Evolutionary conservation across 2,329 filamentous ascomycete species (phyloP), one percentile per base, ranked within the genome.

Genomic region (Colletotrichum noveboracense): DNA sequence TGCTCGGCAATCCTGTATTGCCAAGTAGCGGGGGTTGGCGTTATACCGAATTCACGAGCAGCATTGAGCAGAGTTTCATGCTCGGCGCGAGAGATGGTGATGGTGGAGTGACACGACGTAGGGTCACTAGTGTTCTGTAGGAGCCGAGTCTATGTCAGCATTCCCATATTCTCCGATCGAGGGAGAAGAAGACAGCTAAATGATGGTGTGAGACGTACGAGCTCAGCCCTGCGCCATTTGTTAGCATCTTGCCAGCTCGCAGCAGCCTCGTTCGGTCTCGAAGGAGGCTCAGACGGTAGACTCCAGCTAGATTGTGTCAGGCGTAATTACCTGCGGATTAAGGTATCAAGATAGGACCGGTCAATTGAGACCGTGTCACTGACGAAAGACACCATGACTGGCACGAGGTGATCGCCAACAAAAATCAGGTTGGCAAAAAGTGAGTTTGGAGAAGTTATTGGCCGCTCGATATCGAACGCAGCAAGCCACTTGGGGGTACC

Each of bases 21-120:
- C 13, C 14, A 58, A 13, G n/a, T 16, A 28, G 13, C 43, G 26
- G 14, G 8, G 69, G 73, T 28, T 16, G 38, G 36, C n/a, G n/a
- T 60, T 86, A 77, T 87, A 93, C 91, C 85, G 80, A 92, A 93
- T 82, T 92, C 88, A 75, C 85, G 86, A 66, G 87, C 85, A 70
- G 79, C 77, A 72, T 88, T 82, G 78, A 92, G 87, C 76, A 95
- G 86, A 65, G 82, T 83, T 66, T 93, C 88, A 83, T 95, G 91
- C 80, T 95, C 92, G 66, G 84, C 82, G 80, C 88, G 91, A 48
- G 89, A 85, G 70, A 95, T 89, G 72, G 87, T 89, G 62, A 94
- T 85, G 18, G 84, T 79, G 70, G 85, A 82, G 65, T 83, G 56
- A 65, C 48, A n/a, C 12, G 70, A 55, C 48, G 61, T 18, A 28